These are phyloP conservation scores for Apiosordaria backusii DNA, from an alignment of 495 filamentous ascomycete species.

Conservation along the genomic window DNA sequence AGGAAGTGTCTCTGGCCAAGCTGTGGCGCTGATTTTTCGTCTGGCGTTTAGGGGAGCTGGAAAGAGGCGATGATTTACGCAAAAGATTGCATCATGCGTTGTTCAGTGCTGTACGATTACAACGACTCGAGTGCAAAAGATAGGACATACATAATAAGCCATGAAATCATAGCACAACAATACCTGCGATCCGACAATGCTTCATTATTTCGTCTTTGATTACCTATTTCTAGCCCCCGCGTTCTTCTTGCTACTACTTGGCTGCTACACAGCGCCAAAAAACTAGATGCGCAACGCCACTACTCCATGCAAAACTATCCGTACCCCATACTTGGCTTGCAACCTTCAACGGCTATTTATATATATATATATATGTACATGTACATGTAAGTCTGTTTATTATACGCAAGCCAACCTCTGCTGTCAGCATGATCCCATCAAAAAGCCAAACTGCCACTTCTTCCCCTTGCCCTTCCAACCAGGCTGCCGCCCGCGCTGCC, in stretches of 20 bases:
- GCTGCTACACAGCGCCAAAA: too few species aligned
- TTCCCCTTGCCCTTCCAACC: conserved; percentile 14
- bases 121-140: not conserved
- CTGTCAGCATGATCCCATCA: not conserved
- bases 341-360: not conserved
- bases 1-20: conserved; percentile 60
- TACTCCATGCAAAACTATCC: too few species aligned
- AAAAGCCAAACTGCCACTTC: conserved; percentile 31
- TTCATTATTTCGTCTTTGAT: too few species aligned
- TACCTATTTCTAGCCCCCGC: too few species aligned
- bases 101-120: not conserved
- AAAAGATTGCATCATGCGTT: not conserved
- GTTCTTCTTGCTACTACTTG: too few species aligned
- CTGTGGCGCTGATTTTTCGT: conserved; percentile 30
- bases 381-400: not conserved
- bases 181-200: too few species aligned
- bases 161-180: too few species aligned
- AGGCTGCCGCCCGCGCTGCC: conserved; percentile 5
- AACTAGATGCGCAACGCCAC: too few species aligned
- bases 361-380: not conserved
- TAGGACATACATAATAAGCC: too few species aligned
- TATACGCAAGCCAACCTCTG: not conserved
- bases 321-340: too few species aligned
- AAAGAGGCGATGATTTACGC: not conserved
- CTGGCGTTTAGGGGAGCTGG: not conserved